Percentiles rank a stretch among this genome's conserved stretches.
Evolutionary conservation across 768 basidiomycete species (phyloP).

Genomic region (Rhizopogon vinicolor): DNA sequence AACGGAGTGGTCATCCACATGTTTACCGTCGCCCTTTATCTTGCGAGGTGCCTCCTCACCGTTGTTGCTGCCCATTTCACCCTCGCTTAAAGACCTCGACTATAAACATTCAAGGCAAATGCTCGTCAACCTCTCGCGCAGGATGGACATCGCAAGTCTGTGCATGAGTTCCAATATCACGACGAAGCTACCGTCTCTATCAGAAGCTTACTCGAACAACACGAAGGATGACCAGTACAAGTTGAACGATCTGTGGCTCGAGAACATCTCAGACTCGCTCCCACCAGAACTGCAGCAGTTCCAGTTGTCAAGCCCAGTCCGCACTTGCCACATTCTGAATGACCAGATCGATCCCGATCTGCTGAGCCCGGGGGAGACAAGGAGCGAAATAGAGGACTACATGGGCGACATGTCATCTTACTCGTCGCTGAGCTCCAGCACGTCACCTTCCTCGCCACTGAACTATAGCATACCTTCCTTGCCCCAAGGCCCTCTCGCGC

Average conservation of each 20-base stretch:
- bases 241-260: conserved; percentile 4
- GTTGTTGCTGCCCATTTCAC: neutral
- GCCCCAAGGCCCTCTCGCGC: too few relatives aligned
- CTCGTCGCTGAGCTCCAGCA: too few relatives aligned
- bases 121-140: too few relatives aligned
- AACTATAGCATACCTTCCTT: too few relatives aligned
- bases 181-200: conserved; percentile 11
- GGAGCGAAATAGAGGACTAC: neutral
- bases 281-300: conserved; percentile 19
- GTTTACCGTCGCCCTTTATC: neutral
- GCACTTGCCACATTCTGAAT: neutral
- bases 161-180: neutral
- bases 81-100: neutral
- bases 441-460: neutral
- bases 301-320: conserved; percentile 11
- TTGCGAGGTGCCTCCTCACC: neutral
- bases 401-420: too few relatives aligned
- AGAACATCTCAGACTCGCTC: conserved; percentile 8
- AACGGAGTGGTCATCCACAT: neutral
- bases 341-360: conserved; percentile 24
- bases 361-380: conserved; percentile 13
- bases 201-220: conserved; percentile 13
- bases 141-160: neutral
- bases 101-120: neutral
- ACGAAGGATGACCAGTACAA: conserved; percentile 10